Percentiles rank a stretch among this genome's conserved stretches.
Conservation (phyloP, 352 stramenopile species). For the Phytophthora cryptogea region DNA sequence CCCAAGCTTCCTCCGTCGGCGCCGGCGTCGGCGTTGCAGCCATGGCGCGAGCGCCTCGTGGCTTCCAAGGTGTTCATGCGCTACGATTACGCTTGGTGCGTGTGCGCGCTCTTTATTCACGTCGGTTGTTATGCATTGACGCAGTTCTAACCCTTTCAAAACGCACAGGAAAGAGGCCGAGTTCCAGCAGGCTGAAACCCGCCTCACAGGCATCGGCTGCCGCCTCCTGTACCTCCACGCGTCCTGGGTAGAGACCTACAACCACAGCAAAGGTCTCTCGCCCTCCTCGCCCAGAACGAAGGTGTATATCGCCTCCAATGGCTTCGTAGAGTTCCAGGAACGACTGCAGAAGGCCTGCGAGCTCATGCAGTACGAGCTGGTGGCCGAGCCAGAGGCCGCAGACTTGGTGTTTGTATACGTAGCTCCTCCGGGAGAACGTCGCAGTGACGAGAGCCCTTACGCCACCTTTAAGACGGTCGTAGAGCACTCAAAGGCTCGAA, state of each 20-base stretch:
- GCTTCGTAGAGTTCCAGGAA: constrained; percentile 55
- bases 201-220: constrained; percentile 63
- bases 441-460: constrained; percentile 42
- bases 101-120: constrained; percentile 6
- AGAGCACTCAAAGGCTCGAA: constrained; percentile 19
- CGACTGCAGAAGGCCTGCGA: constrained; percentile 38
- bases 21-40: constrained; percentile 31
- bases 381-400: constrained; percentile 26
- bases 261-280: neutral
- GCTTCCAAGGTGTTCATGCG: constrained; percentile 71
- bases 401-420: constrained; percentile 74
- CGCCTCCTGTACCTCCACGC: constrained; percentile 76
- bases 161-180: constrained; percentile 62
- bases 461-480: constrained; percentile 47
- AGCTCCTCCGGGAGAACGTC: constrained; percentile 51
- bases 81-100: constrained; percentile 86
- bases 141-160: constrained; percentile 3
- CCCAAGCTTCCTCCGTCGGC: constrained; percentile 15
- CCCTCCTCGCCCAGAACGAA: constrained; percentile 11
- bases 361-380: constrained; percentile 57
- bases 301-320: constrained; percentile 55
- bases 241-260: constrained; percentile 43
- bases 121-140: constrained; percentile 16
- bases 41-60: constrained; percentile 54
- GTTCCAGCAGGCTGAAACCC: constrained; percentile 50